phyloP scores from a whole-genome alignment of 805 yeast genomes.

The Candida parachauliodes region DNA sequence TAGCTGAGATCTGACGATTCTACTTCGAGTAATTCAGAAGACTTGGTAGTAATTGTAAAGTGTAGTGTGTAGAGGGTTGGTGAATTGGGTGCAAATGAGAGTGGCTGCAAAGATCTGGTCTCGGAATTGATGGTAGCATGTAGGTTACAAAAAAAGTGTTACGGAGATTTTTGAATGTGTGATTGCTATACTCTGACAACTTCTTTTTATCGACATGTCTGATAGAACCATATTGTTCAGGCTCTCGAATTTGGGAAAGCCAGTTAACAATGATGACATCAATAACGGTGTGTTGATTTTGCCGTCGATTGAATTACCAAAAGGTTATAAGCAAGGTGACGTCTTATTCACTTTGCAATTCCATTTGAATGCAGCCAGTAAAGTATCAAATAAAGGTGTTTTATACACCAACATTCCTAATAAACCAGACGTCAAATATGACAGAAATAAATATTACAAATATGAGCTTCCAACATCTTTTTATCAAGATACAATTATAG shows the following conservation, averaged over 20 bases:
- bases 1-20: no score
- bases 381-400: constrained; percentile 64
- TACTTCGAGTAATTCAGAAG: no score
- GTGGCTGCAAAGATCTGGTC: no score
- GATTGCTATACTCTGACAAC: constrained; percentile 1
- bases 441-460: constrained; percentile 54
- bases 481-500: constrained; percentile 58
- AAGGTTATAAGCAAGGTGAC: constrained; percentile 30
- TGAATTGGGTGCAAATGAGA: no score
- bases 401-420: constrained; percentile 74
- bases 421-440: constrained; percentile 37
- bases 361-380: constrained; percentile 71
- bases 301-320: constrained; percentile 43
- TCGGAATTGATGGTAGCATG: neutral
- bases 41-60: no score
- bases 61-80: no score
- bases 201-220: constrained; percentile 10
- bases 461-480: constrained; percentile 54
- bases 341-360: constrained; percentile 52
- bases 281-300: constrained; percentile 49
- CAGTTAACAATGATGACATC: constrained; percentile 32
- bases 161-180: no score
- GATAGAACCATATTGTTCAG: constrained; percentile 40
- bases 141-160: neutral
- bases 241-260: constrained; percentile 47